phyloP scores from a whole-genome alignment of 1,284 basidiomycete species.

The Apiotrichum brassicae region DNA sequence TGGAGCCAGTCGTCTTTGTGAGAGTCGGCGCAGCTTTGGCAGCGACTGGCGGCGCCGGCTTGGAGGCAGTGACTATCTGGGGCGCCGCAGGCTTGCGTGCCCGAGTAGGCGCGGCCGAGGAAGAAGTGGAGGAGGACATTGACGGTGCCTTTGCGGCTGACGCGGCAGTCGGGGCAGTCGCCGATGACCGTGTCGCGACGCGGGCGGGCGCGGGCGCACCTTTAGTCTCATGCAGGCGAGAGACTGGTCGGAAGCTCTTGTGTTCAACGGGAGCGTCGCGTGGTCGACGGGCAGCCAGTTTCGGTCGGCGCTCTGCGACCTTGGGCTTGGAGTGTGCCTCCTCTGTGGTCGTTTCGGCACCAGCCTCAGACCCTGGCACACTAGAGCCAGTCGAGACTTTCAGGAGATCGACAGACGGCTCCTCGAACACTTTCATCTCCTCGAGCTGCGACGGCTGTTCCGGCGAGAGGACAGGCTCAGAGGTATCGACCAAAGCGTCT shows the following conservation, averaged over 20 bases:
- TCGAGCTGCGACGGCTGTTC: not conserved
- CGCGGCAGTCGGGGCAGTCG: not conserved
- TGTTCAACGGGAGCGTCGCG: slow-evolving; percentile 7
- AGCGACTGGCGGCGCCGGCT: slow-evolving; percentile 1
- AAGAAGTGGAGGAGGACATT: not conserved
- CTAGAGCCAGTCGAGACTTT: not conserved
- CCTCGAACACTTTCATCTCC: slow-evolving; percentile 1
- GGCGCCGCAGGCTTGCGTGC: not conserved
- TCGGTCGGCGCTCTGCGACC: not conserved
- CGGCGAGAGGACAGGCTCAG: not conserved
- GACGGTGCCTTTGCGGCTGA: too few species aligned
- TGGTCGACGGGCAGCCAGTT: not conserved
- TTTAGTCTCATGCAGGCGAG: slow-evolving; percentile 1
- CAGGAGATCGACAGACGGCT: not conserved
- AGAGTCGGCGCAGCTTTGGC: not conserved
- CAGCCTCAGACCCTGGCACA: too few species aligned
- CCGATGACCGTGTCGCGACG: slow-evolving; percentile 1
- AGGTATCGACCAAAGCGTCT: slow-evolving; percentile 1
- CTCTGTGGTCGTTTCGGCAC: not conserved
- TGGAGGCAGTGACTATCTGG: slow-evolving; percentile 2
- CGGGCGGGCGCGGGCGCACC: slow-evolving; percentile 14
- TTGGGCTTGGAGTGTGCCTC: not conserved
- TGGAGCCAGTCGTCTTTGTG: not conserved
- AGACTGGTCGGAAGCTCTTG: slow-evolving; percentile 12
- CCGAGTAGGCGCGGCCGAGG: not conserved